These are phyloP conservation scores for Salvia hispanica DNA, from an alignment of 257 asterid species.

Conservation along the genomic window DNA sequence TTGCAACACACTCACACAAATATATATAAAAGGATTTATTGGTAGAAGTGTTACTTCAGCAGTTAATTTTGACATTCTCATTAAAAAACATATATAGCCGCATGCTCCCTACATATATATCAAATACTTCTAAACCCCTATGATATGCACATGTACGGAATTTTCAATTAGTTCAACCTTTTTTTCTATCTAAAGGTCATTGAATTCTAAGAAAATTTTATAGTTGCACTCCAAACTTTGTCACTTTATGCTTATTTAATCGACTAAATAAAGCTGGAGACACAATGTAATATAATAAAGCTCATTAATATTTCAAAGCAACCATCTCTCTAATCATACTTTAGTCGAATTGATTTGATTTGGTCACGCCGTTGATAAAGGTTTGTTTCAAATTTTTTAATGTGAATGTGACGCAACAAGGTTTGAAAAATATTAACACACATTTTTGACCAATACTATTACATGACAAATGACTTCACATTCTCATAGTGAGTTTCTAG, in stretches of 20 bases:
- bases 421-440: not conserved
- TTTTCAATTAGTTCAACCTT: no score
- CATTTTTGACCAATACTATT: conserved; percentile 10
- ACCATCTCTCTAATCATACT: no score
- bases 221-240: not conserved
- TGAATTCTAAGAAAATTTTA: not conserved
- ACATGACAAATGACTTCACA: conserved; percentile 4
- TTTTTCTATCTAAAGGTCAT: no score
- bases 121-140: no score
- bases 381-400: not conserved
- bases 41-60: not conserved
- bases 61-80: conserved; percentile 12
- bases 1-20: no score
- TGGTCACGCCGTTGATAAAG: not conserved
- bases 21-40: no score
- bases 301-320: not conserved
- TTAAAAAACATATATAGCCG: not conserved
- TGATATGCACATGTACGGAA: no score
- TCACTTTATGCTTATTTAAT: not conserved
- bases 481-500: conserved; percentile 3
- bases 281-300: not conserved
- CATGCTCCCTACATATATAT: not conserved
- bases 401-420: conserved; percentile 17
- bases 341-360: not conserved
- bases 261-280: not conserved